Evolutionary conservation across 129 eudicot genomes (phyloP).

Genomic region (Lactuca sativa): DNA sequence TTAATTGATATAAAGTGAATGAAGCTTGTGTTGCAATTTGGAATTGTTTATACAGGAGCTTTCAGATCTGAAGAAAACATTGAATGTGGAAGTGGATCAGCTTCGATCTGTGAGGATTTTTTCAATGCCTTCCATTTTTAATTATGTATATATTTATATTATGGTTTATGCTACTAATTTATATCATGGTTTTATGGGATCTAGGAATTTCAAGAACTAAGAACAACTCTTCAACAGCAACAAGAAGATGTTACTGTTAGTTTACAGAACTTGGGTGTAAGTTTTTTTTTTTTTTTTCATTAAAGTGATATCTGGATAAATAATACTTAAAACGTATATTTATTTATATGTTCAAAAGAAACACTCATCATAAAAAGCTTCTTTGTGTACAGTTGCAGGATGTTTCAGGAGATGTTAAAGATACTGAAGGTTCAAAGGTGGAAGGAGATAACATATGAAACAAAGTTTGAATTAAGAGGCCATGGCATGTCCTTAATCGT

Average conservation of each 20-base stretch:
- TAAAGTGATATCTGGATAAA: background rate
- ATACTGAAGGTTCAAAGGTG: slow-evolving; percentile 31
- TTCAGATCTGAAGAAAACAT: slow-evolving; percentile 76
- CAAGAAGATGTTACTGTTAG: slow-evolving; percentile 87
- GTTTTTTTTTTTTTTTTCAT: slow-evolving; percentile 1
- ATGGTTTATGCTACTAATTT: background rate
- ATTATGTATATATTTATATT: background rate
- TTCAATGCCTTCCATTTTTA: slow-evolving; percentile 4
- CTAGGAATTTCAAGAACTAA: slow-evolving; percentile 87
- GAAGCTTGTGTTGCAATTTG: slow-evolving; percentile 17
- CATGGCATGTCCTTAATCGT: slow-evolving; percentile 2
- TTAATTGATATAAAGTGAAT: background rate
- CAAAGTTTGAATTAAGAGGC: slow-evolving; percentile 7
- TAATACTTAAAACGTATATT: background rate
- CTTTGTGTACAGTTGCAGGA: slow-evolving; percentile 61
- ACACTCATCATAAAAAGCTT: background rate
- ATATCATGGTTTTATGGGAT: slow-evolving; percentile 1
- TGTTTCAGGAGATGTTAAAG: slow-evolving; percentile 44
- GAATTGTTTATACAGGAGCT: slow-evolving; percentile 61
- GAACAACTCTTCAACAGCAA: slow-evolving; percentile 87
- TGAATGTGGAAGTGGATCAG: slow-evolving; percentile 84
- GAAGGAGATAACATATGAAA: slow-evolving; percentile 29
- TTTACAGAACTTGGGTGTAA: slow-evolving; percentile 75
- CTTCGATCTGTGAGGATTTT: slow-evolving; percentile 65
- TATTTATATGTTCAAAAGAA: background rate